These are phyloP conservation scores for Ramaria sp. DNA, from an alignment of 768 basidiomycete genomes.

Conservation along the genomic window DNA sequence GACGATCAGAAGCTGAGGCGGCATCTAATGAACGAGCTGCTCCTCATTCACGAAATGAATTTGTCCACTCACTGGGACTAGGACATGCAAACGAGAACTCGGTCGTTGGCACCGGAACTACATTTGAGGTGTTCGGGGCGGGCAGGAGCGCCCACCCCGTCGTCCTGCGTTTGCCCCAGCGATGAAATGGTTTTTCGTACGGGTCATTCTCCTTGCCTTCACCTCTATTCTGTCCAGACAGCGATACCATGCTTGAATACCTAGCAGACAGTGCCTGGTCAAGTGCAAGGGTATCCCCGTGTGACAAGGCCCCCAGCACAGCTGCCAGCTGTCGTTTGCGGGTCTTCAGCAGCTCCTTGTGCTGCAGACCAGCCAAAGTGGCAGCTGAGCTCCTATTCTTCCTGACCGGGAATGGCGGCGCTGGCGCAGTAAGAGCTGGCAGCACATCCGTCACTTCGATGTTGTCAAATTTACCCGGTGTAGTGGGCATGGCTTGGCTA, in stretches of 20 bases:
- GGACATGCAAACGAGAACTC: slow-evolving; percentile 54
- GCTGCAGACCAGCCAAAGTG: slow-evolving; percentile 52
- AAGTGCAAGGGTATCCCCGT: slow-evolving; percentile 60
- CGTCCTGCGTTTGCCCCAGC: slow-evolving; percentile 15
- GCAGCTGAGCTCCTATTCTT: slow-evolving; percentile 16
- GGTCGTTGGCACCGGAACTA: slow-evolving; percentile 9
- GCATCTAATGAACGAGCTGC: slow-evolving; percentile 15
- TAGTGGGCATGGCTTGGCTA: not conserved
- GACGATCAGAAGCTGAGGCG: slow-evolving; percentile 57
- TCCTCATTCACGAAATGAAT: slow-evolving; percentile 17
- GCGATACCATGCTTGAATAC: slow-evolving; percentile 22
- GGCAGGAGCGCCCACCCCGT: slow-evolving; percentile 16
- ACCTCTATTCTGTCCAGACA: slow-evolving; percentile 26
- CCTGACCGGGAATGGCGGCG: slow-evolving; percentile 24
- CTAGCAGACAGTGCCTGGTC: slow-evolving; percentile 63
- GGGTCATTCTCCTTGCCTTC: slow-evolving; percentile 1
- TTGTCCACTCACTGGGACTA: slow-evolving; percentile 58
- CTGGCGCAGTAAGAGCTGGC: slow-evolving; percentile 25
- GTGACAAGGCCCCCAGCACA: slow-evolving; percentile 55
- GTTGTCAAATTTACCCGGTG: not conserved
- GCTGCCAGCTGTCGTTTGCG: slow-evolving; percentile 63
- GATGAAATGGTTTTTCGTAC: slow-evolving; percentile 11
- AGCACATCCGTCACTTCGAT: slow-evolving; percentile 25
- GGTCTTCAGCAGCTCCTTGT: slow-evolving; percentile 61
- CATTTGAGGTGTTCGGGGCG: slow-evolving; percentile 28